These are phyloP conservation scores for Diaporthe amygdali DNA, from an alignment of 2,329 filamentous ascomycete species.

Conservation along the genomic window DNA sequence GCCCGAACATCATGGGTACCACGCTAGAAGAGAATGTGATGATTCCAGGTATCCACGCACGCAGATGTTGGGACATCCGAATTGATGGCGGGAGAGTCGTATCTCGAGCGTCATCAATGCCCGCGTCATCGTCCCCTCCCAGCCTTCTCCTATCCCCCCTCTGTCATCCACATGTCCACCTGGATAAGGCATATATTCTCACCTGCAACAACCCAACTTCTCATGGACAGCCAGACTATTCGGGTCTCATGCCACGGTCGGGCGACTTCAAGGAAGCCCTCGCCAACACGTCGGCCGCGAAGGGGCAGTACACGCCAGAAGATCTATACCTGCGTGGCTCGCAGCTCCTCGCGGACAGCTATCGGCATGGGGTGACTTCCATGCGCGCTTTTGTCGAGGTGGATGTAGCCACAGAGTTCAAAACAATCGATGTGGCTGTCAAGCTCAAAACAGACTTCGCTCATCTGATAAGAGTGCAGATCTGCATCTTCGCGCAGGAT, in stretches of 20 bases:
- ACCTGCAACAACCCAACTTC: conserved; percentile 37
- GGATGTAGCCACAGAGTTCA: conserved; percentile 60
- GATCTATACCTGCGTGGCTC: conserved; percentile 70
- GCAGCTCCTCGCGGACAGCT: conserved; percentile 65
- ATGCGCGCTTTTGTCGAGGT: conserved; percentile 77
- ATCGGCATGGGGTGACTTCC: conserved; percentile 67
- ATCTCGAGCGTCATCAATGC: not conserved
- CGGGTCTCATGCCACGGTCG: conserved; percentile 61
- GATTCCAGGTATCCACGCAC: not conserved
- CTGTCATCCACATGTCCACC: conserved; percentile 75
- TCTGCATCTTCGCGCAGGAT: conserved; percentile 75
- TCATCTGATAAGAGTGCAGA: conserved; percentile 63
- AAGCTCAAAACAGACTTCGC: conserved; percentile 60
- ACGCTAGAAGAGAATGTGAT: conserved; percentile 13
- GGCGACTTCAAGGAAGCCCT: conserved; percentile 73
- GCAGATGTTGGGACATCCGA: conserved; percentile 3
- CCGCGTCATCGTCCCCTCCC: conserved; percentile 18
- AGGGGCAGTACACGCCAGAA: conserved; percentile 63
- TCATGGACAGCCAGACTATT: conserved; percentile 56
- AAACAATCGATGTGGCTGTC: conserved; percentile 55
- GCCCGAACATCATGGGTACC: not conserved
- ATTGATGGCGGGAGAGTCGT: not conserved
- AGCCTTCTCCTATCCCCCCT: conserved; percentile 48
- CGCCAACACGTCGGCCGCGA: conserved; percentile 55
- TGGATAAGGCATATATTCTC: conserved; percentile 70